Evolutionary conservation across 129 eudicot species (phyloP), one percentile per base, ranked within the genome.

Genomic region (Tanacetum coccineum): DNA sequence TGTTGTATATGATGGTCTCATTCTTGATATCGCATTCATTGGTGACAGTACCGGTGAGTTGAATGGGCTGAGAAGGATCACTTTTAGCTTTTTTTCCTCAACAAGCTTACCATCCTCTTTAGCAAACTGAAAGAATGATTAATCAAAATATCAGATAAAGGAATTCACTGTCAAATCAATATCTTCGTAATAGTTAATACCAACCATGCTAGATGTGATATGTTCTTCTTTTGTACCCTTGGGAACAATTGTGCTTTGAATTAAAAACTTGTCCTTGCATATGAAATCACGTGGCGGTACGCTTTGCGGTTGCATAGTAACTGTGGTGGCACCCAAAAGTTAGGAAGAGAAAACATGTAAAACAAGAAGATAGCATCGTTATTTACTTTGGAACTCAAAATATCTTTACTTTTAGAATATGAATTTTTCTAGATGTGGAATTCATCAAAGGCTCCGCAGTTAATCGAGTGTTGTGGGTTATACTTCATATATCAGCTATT

Each of bases 261-360:
- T 71, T 74, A 81, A 70, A 64, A 87, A 87, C 81, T 87, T 87
- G 87, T 87, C 95, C 52, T 69, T 84, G 85, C 85, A 84, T 56
- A 49, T 61, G 68, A 76, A 51, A 59, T 77, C 84, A 65, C 72
- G 73, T 46, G 87, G 83, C 65, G 83, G 79, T 62, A 42, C 70
- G 57, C 22, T 53, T 65, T 64, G 78, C 14, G 79, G 82, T 74
- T 80, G 89, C 83, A 76, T 87, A 15, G 84, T 87, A 28, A 87
- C 95, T 87, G 70, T 80, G 63, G 61, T 19, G 53, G 58, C 61
- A 66, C 66, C 56, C 28, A 53, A 66, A 71, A 39, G 70, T 57
- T 58, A 12, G 48, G 59, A 54, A 22, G 20, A 58, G 17, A 51
- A 32, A 32, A 36, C 42, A 36, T 36, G 42, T 36, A 36, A 30